Evolutionary conservation across 2,329 filamentous ascomycete species (phyloP).

Genomic region (Hansfordia pulvinata): DNA sequence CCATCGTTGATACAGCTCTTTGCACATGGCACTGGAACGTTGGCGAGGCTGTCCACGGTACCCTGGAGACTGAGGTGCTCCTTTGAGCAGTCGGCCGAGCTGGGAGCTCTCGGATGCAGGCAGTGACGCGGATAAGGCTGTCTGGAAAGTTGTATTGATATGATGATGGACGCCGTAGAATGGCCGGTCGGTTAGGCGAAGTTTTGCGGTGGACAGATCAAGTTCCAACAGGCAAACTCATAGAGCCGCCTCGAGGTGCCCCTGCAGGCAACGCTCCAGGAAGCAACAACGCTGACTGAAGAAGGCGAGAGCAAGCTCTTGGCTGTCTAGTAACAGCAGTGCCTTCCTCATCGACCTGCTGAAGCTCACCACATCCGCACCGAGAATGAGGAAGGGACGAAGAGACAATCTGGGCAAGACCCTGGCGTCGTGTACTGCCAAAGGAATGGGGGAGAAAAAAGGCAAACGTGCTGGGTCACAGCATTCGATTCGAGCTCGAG

Average conservation of each 20-base stretch:
- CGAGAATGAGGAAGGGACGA: no score
- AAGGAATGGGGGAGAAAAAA: constrained; percentile 2
- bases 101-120: no score
- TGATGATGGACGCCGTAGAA: no score
- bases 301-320: constrained; percentile 2
- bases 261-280: constrained; percentile 2
- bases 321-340: constrained; percentile 20
- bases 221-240: no score
- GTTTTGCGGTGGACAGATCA: no score
- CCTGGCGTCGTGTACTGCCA: constrained; percentile 6
- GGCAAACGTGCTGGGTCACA: neutral
- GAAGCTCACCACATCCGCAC: constrained; percentile 9
- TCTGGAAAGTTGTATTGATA: no score
- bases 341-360: constrained; percentile 4
- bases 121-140: no score
- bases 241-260: no score
- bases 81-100: neutral
- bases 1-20: constrained; percentile 20
- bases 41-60: no score
- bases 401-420: no score
- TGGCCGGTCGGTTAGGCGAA: no score
- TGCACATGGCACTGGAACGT: no score
- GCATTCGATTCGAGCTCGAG: constrained; percentile 7
- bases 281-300: constrained; percentile 1
- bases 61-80: neutral